Evolutionary conservation across 441 rosid genomes (phyloP).

Genomic region (Raphanus hybrid): DNA sequence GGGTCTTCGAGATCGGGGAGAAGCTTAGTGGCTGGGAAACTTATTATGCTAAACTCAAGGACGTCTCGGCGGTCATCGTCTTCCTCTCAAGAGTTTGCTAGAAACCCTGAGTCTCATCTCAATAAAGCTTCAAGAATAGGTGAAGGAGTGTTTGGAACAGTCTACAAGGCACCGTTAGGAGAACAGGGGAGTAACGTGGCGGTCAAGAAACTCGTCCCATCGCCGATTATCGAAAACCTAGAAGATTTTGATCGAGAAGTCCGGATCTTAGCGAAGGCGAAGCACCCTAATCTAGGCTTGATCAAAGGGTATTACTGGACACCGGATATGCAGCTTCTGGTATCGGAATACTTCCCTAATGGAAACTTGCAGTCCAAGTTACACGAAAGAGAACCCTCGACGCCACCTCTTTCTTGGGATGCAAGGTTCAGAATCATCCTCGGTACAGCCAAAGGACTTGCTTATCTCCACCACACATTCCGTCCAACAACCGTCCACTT

Average conservation of each 20-base stretch:
- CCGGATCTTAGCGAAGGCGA: slow-evolving; percentile 69
- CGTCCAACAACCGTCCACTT: slow-evolving; percentile 84
- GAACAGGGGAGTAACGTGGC: slow-evolving; percentile 62
- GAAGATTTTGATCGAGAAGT: slow-evolving; percentile 87
- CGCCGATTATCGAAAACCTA: slow-evolving; percentile 62
- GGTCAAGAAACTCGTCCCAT: slow-evolving; percentile 65
- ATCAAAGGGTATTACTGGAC: slow-evolving; percentile 86
- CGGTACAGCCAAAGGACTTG: slow-evolving; percentile 86
- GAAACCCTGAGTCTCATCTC: slow-evolving; percentile 65
- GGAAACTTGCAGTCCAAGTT: slow-evolving; percentile 80
- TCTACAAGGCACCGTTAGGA: slow-evolving; percentile 70
- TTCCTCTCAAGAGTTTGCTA: slow-evolving; percentile 43
- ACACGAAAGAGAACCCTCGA: slow-evolving; percentile 58
- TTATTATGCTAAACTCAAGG: slow-evolving; percentile 70
- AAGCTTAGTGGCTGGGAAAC: slow-evolving; percentile 55
- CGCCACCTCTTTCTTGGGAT: slow-evolving; percentile 71
- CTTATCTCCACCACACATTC: slow-evolving; percentile 78
- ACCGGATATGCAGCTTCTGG: slow-evolving; percentile 66
- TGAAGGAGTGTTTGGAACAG: slow-evolving; percentile 86
- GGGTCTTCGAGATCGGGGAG: slow-evolving; percentile 71
- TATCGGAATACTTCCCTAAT: slow-evolving; percentile 65
- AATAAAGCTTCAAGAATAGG: slow-evolving; percentile 78
- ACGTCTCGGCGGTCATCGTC: slow-evolving; percentile 40
- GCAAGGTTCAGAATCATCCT: slow-evolving; percentile 67
- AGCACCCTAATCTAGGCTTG: slow-evolving; percentile 68